These are phyloP conservation scores for Puccinia coronata DNA, from an alignment of 1,284 basidiomycete species.

Conservation along the genomic window DNA sequence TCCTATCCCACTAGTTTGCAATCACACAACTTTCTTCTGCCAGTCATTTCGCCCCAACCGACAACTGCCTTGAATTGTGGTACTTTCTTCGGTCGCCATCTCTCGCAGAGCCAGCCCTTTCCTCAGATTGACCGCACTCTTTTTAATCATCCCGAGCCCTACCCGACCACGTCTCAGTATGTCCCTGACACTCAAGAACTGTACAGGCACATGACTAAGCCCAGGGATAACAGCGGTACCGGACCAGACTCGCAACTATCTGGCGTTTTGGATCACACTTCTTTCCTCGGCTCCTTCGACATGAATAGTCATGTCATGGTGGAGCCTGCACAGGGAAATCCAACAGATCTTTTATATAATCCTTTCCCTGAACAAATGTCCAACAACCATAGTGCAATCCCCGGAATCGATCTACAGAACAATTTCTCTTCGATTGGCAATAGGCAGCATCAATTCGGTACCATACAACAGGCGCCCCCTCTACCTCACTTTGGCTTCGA, in stretches of 20 bases:
- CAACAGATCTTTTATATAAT: slow-evolving; percentile 8
- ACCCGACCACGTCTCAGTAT: slow-evolving; percentile 12
- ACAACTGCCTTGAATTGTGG: slow-evolving; percentile 7
- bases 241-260: neutral
- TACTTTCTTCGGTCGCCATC: slow-evolving; percentile 19
- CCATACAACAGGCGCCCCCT: slow-evolving; percentile 12
- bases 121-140: neutral
- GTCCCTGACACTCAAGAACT: slow-evolving; percentile 13
- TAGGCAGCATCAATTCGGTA: neutral
- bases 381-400: neutral
- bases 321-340: neutral
- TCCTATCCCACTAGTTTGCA: slow-evolving; percentile 9
- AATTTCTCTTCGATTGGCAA: neutral
- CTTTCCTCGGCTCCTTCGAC: slow-evolving; percentile 20
- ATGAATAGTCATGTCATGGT: slow-evolving; percentile 4
- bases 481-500: slow-evolving; percentile 14
- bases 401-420: slow-evolving; percentile 1
- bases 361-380: slow-evolving; percentile 15
- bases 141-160: neutral
- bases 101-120: slow-evolving; percentile 18
- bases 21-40: slow-evolving; percentile 18
- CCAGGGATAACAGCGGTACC: neutral
- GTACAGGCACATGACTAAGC: slow-evolving; percentile 11
- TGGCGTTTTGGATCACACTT: slow-evolving; percentile 8
- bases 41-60: slow-evolving; percentile 29